Evolutionary conservation across 139 green algal species (phyloP).

Genomic region (Medakamo hakoo): DNA sequence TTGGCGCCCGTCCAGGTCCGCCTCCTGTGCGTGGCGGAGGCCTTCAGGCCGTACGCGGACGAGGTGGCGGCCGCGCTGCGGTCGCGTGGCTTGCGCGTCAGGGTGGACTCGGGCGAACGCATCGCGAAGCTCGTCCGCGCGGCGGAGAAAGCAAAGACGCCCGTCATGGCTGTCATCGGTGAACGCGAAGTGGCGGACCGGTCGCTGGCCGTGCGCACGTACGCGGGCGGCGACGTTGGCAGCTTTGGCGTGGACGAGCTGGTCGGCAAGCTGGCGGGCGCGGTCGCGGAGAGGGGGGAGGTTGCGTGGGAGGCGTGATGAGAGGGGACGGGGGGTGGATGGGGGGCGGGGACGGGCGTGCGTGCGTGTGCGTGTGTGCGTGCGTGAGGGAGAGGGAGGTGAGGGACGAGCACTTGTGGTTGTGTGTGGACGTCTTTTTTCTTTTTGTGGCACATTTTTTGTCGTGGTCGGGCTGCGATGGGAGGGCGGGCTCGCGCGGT

Average conservation of each 20-base stretch:
- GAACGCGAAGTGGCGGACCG: slow-evolving; percentile 41
- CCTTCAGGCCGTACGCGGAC: slow-evolving; percentile 39
- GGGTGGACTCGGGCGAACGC: slow-evolving; percentile 33
- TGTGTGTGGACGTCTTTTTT: slow-evolving; percentile 1
- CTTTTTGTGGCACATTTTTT: slow-evolving; percentile 1
- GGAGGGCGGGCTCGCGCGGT: no score
- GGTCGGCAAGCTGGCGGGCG: slow-evolving; percentile 6
- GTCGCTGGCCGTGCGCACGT: slow-evolving; percentile 48
- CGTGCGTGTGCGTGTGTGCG: no score
- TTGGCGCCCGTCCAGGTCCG: slow-evolving; percentile 72
- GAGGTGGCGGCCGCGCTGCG: slow-evolving; percentile 43
- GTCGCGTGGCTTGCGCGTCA: slow-evolving; percentile 34
- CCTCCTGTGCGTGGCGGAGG: slow-evolving; percentile 66
- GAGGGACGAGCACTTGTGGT: no score
- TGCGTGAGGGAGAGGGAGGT: no score
- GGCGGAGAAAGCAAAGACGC: slow-evolving; percentile 65
- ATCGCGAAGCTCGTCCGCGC: slow-evolving; percentile 54
- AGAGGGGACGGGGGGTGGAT: no score
- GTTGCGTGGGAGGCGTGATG: no score
- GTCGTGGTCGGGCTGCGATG: no score
- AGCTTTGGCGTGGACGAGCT: slow-evolving; percentile 16
- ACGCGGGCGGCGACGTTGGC: slow-evolving; percentile 42
- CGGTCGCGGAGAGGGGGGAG: not conserved
- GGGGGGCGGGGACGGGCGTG: no score
- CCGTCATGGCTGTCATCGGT: slow-evolving; percentile 70